phyloP scores from a whole-genome alignment of 75 land plant species.

The Picea glauca region DNA sequence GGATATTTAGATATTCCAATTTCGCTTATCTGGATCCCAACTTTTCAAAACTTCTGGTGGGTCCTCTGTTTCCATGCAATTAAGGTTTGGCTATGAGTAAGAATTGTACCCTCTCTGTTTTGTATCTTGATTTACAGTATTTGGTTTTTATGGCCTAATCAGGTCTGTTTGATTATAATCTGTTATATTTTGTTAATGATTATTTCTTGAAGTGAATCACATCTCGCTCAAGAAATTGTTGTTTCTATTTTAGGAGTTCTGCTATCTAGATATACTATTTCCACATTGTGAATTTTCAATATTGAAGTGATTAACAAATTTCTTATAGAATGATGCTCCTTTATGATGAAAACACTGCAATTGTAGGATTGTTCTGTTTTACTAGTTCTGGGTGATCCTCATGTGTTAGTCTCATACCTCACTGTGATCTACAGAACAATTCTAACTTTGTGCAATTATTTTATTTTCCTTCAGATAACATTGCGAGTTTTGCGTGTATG shows the following conservation, averaged over 20 bases:
- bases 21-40: no score
- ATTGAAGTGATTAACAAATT: background rate
- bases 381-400: no score
- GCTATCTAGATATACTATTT: background rate
- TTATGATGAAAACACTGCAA: background rate
- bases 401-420: background rate
- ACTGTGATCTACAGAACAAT: background rate
- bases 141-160: no score
- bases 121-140: no score
- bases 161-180: no score
- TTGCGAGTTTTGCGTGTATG: conserved; percentile 90
- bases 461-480: conserved; percentile 65
- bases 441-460: background rate
- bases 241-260: background rate
- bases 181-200: no score
- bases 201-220: no score
- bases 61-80: no score
- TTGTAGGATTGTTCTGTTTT: background rate
- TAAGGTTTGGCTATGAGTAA: no score
- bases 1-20: no score
- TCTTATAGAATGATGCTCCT: background rate
- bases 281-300: background rate
- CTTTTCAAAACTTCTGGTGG: no score
- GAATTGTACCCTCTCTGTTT: no score
- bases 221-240: background rate